Evolutionary conservation across 495 filamentous ascomycete genomes (phyloP), one percentile per base, ranked within the genome.

Genomic region (Penicillium lagena): DNA sequence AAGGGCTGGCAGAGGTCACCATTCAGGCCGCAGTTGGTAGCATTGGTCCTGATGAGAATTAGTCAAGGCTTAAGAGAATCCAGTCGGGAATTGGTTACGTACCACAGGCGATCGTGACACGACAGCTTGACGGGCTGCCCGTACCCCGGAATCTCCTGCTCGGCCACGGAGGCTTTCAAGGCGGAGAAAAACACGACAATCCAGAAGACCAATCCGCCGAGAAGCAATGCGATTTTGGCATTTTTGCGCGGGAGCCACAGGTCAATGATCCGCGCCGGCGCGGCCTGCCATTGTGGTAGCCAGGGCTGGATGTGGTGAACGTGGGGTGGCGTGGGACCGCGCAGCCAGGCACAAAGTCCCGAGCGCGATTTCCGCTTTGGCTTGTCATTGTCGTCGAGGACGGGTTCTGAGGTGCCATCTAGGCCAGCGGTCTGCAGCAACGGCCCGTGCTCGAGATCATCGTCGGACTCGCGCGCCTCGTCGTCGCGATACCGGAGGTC

Each of bases 1-100:
- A 91, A 93, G 0, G 87, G 87, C 11, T 78, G 77, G 58, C 87
- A 93, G 46, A 72, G 60, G 39, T 80, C 73, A 1, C 86, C 87
- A 56, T 90, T 73, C 11, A 90, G 47, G 2, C 86, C 87, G 52
- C 87, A 93, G 9, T 72, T 68, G 27, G 79, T 80, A 2, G 60
- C 53, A 56, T 70, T 70, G n/a, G 34, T 47, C 69, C 69, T 72
- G 36, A 13, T 2, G 37, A 14, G 1, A 12, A 35, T 40, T 29
- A 50, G 35, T 37, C 22, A 4, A 22, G 2, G 22, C 22, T 22
- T 6, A 22, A 6, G 22, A 4, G 0, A 22, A 38, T 27, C 17
- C n/a, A 4, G 29, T 9, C 37, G 15, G 37, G 35, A 9, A 28
- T 17, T 32, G n/a, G 5, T 34, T 43, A 51, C 60, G 44, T 67